These are phyloP conservation scores for Phialophora macrospora DNA, from an alignment of 2,329 filamentous ascomycete genomes.

Conservation along the genomic window DNA sequence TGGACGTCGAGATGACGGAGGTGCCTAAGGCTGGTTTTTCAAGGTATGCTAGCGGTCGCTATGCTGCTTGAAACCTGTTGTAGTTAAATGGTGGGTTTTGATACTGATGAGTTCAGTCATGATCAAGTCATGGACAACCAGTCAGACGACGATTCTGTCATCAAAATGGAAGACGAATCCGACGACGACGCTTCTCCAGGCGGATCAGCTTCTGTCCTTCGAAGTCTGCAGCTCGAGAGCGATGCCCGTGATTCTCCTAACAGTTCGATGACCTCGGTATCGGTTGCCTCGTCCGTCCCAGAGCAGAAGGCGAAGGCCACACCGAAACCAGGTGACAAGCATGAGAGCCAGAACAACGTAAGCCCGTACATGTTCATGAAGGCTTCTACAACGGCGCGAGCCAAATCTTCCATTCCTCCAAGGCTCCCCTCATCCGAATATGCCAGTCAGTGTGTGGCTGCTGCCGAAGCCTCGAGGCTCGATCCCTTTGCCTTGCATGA, in stretches of 20 bases:
- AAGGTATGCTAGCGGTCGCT: slow-evolving; percentile 28
- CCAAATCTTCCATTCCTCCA: slow-evolving; percentile 82
- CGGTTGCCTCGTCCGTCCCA: slow-evolving; percentile 38
- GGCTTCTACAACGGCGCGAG: slow-evolving; percentile 61
- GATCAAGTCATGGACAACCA: slow-evolving; percentile 23
- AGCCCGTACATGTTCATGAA: slow-evolving; percentile 40
- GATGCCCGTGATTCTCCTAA: slow-evolving; percentile 42
- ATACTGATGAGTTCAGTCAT: slow-evolving; percentile 32
- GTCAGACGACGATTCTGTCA: slow-evolving; percentile 31
- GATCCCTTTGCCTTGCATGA: slow-evolving; percentile 87
- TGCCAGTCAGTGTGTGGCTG: slow-evolving; percentile 86
- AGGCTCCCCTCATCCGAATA: slow-evolving; percentile 76
- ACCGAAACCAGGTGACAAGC: slow-evolving; percentile 30
- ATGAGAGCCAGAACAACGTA: slow-evolving; percentile 24
- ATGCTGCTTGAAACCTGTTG: slow-evolving; percentile 5
- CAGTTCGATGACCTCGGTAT: slow-evolving; percentile 43
- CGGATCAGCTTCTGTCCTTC: slow-evolving; percentile 34
- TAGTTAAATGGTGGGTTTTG: slow-evolving; percentile 5
- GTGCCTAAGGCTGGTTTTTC: slow-evolving; percentile 17
- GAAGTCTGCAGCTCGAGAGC: slow-evolving; percentile 38
- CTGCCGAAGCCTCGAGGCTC: slow-evolving; percentile 85
- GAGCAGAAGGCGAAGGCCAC: slow-evolving; percentile 37
- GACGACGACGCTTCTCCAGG: slow-evolving; percentile 41
- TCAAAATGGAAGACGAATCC: slow-evolving; percentile 43
- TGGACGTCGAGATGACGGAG: slow-evolving; percentile 21